Evolutionary conservation across 495 filamentous ascomycete species (phyloP).

Genomic region (Opeltia flavorubescens): DNA sequence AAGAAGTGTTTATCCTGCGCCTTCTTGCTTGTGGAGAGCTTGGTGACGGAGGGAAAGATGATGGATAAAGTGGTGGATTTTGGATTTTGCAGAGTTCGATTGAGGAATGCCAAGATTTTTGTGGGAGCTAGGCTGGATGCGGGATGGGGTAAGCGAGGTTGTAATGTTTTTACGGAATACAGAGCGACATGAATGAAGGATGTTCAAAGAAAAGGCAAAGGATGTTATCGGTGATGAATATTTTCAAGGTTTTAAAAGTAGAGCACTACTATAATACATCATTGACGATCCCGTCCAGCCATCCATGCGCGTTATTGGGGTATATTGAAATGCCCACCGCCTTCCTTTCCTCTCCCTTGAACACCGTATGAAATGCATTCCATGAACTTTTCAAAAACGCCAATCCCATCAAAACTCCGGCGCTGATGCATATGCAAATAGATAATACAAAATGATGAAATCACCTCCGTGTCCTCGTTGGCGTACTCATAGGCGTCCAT

Average conservation of each 20-base stretch:
- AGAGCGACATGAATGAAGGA: too few species aligned
- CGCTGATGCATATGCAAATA: neutral
- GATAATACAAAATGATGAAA: neutral
- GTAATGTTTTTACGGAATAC: too few species aligned
- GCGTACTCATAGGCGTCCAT: neutral
- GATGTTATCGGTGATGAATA: too few species aligned
- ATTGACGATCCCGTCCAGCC: too few species aligned
- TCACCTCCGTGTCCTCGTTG: neutral
- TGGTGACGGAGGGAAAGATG: neutral
- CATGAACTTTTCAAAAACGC: neutral
- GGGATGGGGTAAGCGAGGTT: too few species aligned
- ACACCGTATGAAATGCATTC: neutral
- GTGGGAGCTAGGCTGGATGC: too few species aligned
- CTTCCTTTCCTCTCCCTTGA: neutral
- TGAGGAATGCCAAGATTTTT: too few species aligned
- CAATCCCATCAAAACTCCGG: neutral
- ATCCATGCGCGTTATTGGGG: neutral
- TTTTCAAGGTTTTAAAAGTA: too few species aligned
- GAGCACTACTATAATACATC: too few species aligned
- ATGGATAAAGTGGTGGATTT: neutral
- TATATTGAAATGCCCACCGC: neutral
- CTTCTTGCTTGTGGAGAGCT: conserved; percentile 8
- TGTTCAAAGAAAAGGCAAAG: too few species aligned
- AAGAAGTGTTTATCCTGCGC: conserved; percentile 50
- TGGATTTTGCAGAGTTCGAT: too few species aligned